phyloP scores from a whole-genome alignment of 2,329 filamentous ascomycete species.

The Chaetomium globosum region DNA sequence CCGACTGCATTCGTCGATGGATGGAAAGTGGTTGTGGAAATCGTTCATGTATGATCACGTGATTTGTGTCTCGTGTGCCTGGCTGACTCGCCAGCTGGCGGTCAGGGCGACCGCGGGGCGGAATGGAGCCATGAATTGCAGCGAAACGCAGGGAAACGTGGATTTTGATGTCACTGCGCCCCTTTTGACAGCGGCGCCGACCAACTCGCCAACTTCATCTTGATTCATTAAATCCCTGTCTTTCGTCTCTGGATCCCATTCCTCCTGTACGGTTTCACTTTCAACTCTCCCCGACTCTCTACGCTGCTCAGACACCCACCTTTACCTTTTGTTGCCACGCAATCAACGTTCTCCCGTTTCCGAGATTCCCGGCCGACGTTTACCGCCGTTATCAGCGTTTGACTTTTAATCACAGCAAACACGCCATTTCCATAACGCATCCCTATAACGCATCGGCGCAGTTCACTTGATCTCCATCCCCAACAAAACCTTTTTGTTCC shows the following conservation, averaged over 20 bases:
- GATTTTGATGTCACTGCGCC: constrained; percentile 37
- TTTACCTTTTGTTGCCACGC: constrained; percentile 8
- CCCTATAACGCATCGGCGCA: constrained; percentile 25
- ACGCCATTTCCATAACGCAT: neutral
- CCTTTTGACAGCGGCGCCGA: constrained; percentile 18
- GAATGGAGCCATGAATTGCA: constrained; percentile 23
- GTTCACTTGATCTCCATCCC: constrained; percentile 11
- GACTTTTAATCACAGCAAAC: constrained; percentile 3
- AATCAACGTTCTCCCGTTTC: constrained; percentile 15
- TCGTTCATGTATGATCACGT: constrained; percentile 24
- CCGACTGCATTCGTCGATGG: neutral
- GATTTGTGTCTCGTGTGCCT: constrained; percentile 15
- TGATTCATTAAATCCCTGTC: neutral
- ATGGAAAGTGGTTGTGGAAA: neutral
- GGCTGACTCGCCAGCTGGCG: constrained; percentile 30
- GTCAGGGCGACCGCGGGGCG: constrained; percentile 22
- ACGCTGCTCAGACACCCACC: constrained; percentile 4
- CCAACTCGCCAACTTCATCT: constrained; percentile 23
- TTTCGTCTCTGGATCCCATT: neutral
- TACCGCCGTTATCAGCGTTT: constrained; percentile 10
- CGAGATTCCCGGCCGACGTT: constrained; percentile 21
- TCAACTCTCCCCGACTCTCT: neutral
- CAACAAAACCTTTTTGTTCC: neutral
- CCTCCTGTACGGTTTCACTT: constrained; percentile 1
- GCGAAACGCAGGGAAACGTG: constrained; percentile 32